phyloP scores from a whole-genome alignment of 202 grass and related monocot genomes.

The Brachypodium distachyon region DNA sequence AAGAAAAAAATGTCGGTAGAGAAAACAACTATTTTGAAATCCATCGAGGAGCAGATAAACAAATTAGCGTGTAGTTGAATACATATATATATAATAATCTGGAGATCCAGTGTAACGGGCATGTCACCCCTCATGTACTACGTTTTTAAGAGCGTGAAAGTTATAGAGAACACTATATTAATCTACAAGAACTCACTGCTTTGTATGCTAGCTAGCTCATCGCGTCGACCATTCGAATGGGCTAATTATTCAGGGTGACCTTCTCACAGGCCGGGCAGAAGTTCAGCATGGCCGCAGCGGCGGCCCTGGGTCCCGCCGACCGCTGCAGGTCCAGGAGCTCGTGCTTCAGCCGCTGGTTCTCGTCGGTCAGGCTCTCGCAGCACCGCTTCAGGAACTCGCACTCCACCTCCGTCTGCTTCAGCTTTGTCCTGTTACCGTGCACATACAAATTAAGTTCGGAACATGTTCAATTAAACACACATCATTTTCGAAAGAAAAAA shows the following conservation, averaged over 20 bases:
- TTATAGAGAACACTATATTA: neutral
- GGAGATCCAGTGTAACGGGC: too few species aligned
- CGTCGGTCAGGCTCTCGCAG: conserved; percentile 56
- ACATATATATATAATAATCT: too few species aligned
- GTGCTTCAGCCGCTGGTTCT: conserved; percentile 61
- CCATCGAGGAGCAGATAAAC: too few species aligned
- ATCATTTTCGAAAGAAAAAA: too few species aligned
- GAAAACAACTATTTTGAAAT: too few species aligned
- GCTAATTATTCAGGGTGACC: conserved; percentile 16
- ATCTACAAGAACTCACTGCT: neutral
- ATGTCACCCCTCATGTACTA: too few species aligned
- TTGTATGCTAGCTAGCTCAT: neutral
- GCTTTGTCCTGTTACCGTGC: conserved; percentile 45
- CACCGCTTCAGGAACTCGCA: conserved; percentile 52
- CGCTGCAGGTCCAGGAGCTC: conserved; percentile 45
- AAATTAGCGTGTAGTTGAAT: too few species aligned
- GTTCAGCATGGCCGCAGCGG: neutral
- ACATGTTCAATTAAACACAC: neutral
- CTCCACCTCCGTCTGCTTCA: conserved; percentile 80
- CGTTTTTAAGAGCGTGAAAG: too few species aligned
- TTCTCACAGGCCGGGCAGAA: conserved; percentile 56
- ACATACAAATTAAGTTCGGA: neutral
- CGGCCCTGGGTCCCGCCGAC: neutral
- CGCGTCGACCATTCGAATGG: neutral
- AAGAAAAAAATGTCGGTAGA: too few species aligned